phyloP scores from a whole-genome alignment of 495 filamentous ascomycete genomes.

The Amniculicola lignicola region DNA sequence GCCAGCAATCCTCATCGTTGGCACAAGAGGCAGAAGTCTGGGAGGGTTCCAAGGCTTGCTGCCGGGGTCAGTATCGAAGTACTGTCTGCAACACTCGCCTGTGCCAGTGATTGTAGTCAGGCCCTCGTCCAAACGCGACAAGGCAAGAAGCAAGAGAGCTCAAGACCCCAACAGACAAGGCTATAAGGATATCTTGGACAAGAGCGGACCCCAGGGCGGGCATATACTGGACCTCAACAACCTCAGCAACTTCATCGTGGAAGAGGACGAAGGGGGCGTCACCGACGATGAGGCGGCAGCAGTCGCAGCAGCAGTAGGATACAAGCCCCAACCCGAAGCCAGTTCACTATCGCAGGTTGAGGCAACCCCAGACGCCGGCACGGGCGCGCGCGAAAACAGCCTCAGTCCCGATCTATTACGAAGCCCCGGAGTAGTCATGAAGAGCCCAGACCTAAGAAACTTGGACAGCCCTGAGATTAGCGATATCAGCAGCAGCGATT shows the following conservation, averaged over 20 bases:
- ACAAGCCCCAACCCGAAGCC: constrained; percentile 7
- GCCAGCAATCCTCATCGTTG: constrained; percentile 91
- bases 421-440: constrained; percentile 37
- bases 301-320: constrained; percentile 40
- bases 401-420: constrained; percentile 11
- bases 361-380: background rate
- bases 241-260: constrained; percentile 18
- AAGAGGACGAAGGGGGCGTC: constrained; percentile 14
- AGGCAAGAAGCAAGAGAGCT: constrained; percentile 85
- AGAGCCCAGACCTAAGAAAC: constrained; percentile 37
- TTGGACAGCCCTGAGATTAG: constrained; percentile 38
- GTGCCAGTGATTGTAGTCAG: constrained; percentile 97
- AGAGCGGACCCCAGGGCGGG: constrained; percentile 43
- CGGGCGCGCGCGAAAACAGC: background rate
- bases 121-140: constrained; percentile 81
- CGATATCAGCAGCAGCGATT: constrained; percentile 34
- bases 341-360: constrained; percentile 29
- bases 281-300: constrained; percentile 38
- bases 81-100: constrained; percentile 92
- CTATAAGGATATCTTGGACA: constrained; percentile 75
- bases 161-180: constrained; percentile 73
- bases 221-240: constrained; percentile 30
- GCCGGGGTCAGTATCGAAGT: constrained; percentile 90
- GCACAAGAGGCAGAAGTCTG: constrained; percentile 81
- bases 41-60: constrained; percentile 89